Evolutionary conservation across 2,329 filamentous ascomycete species (phyloP).

Genomic region (Ophiognomonia clavigignenti-juglandacearum): DNA sequence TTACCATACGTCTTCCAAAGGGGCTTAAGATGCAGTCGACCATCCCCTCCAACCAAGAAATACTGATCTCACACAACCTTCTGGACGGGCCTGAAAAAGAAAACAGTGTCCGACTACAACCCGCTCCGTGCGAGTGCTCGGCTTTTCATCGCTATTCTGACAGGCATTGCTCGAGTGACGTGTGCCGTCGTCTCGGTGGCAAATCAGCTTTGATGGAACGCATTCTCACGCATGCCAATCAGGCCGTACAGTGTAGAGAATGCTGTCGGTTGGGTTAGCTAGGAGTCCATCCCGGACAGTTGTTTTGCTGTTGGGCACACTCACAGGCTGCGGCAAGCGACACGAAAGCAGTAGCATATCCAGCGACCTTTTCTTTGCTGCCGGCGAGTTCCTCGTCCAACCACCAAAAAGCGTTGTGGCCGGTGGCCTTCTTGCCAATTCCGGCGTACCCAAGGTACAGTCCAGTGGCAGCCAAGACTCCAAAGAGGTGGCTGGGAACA

Average conservation of each 20-base stretch:
- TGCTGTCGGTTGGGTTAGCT: constrained; percentile 26
- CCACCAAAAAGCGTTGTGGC: constrained; percentile 45
- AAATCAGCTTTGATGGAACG: constrained; percentile 10
- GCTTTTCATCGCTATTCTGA: not conserved
- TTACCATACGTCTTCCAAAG: not conserved
- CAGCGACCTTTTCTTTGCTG: constrained; percentile 37
- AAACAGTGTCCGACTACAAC: no score
- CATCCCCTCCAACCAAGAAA: not conserved
- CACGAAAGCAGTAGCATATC: constrained; percentile 41
- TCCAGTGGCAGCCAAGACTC: constrained; percentile 34
- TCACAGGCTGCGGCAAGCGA: constrained; percentile 39
- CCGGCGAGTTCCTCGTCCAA: constrained; percentile 40
- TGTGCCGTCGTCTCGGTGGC: not conserved
- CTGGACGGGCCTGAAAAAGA: no score
- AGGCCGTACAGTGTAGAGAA: constrained; percentile 46
- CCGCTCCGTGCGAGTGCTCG: no score
- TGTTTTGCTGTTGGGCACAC: constrained; percentile 19
- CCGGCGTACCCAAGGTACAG: constrained; percentile 47
- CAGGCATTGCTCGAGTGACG: not conserved
- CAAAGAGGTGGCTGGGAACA: constrained; percentile 37
- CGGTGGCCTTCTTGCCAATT: constrained; percentile 41
- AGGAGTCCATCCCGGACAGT: not conserved
- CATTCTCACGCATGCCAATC: constrained; percentile 41
- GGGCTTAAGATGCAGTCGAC: not conserved
- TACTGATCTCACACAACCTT: no score